Evolutionary conservation across 2,329 filamentous ascomycete genomes (phyloP), one percentile per base, ranked within the genome.

Genomic region (Sarocladium kiliense): DNA sequence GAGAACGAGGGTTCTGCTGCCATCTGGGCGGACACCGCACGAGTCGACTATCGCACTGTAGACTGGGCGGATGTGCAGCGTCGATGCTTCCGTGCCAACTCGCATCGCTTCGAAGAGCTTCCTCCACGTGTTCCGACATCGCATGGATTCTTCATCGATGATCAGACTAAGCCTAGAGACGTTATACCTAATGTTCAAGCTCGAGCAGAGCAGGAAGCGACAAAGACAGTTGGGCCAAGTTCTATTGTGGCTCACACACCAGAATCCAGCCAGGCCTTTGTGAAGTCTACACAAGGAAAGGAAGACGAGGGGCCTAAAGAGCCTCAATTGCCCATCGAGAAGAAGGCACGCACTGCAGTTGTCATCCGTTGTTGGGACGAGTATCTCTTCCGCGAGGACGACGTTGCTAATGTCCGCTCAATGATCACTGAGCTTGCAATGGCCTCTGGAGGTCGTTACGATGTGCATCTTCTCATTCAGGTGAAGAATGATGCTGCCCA

Each of bases 311-410:
- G 45, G 1, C 18, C 19, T 1, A 54, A 53, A 26, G n/a, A 21
- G 12, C n/a, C 26, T 10, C 39, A 58, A 14, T 34, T 27, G 1
- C 55, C 56, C 1, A 51, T 60, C 25, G 59, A 63, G 54, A 65
- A 65, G 37, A 61, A 63, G 49, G 65, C 67, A 36, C 70, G 72
- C 27, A 93, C 89, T 1, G 91, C 89, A 2, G 78, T 97, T 5
- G 81, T 97, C 1, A 81, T 97, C 23, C 82, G 92, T 23, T 87
- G 88, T 51, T 96, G 89, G 89, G 84, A 87, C 61, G 87, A 88
- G 61, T 95, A 88, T 61, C 63, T 82, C 9, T 97, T 91, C 77
- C 84, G 84, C 10, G 81, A 88, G 41, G 88, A 96, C 63, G 89
- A 94, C 64, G 78, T 93, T 50, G 83, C 92, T 69, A 90, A 91